phyloP scores from a whole-genome alignment of 2,329 filamentous ascomycete genomes.

The Seiridium unicorne region DNA sequence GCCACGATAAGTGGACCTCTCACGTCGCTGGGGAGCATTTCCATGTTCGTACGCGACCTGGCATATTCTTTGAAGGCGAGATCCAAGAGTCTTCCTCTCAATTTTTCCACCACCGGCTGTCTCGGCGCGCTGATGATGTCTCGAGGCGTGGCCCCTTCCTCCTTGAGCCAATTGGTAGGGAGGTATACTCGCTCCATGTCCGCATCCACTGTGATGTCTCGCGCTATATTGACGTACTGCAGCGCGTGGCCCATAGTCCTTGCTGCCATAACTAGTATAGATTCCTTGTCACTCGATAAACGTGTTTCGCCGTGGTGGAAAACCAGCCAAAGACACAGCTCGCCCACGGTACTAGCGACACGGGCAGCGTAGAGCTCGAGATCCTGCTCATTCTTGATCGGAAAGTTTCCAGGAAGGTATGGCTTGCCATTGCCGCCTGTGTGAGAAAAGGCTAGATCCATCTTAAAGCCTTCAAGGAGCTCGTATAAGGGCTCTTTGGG shows the following conservation, averaged over 20 bases:
- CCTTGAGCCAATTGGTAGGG: conserved; percentile 61
- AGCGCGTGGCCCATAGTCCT: conserved; percentile 69
- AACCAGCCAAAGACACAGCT: conserved; percentile 66
- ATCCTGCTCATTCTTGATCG: conserved; percentile 58
- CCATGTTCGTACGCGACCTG: conserved; percentile 54
- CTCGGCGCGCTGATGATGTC: conserved; percentile 52
- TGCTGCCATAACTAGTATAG: conserved; percentile 53
- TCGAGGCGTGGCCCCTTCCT: conserved; percentile 51
- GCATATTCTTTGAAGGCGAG: conserved; percentile 61
- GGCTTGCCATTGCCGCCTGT: conserved; percentile 4
- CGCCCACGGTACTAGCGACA: conserved; percentile 71
- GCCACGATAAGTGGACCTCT: conserved; percentile 65
- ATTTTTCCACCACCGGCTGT: conserved; percentile 40
- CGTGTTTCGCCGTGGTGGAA: conserved; percentile 51
- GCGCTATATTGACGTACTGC: conserved; percentile 76
- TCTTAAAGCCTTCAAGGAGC: conserved; percentile 67
- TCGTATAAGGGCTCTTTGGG: conserved; percentile 59
- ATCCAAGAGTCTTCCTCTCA: conserved; percentile 55
- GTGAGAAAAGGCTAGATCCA: conserved; percentile 57
- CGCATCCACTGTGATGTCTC: conserved; percentile 69
- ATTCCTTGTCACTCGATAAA: conserved; percentile 27
- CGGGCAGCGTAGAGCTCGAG: conserved; percentile 63
- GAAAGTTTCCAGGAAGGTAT: conserved; percentile 33
- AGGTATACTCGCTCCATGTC: conserved; percentile 66
- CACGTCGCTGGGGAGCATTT: conserved; percentile 57